phyloP scores from a whole-genome alignment of 805 yeast species.

The Yarrowia deformans region DNA sequence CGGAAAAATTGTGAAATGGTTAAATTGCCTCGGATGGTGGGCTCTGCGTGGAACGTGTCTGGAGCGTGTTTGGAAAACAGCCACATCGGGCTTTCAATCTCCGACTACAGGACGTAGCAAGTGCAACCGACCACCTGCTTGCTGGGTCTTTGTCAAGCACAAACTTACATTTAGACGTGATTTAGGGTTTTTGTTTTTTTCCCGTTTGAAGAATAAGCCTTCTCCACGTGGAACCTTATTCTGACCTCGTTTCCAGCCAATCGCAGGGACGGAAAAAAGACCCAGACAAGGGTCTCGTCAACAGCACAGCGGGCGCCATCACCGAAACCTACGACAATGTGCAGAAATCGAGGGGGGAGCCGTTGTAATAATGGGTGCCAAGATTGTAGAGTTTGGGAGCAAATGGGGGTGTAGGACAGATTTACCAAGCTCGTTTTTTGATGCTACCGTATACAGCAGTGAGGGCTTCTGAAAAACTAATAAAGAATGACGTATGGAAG shows the following conservation, averaged over 20 bases:
- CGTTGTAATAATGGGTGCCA: background rate
- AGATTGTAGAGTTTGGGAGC: background rate
- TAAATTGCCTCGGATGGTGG: too few relatives aligned
- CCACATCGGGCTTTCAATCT: background rate
- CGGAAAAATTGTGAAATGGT: too few relatives aligned
- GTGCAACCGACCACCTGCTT: constrained; percentile 3
- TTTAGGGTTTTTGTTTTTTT: too few relatives aligned
- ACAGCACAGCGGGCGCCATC: background rate
- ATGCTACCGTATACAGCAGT: too few relatives aligned
- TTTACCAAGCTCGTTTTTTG: too few relatives aligned
- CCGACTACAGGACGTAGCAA: background rate
- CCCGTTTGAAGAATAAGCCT: background rate
- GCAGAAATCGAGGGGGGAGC: background rate
- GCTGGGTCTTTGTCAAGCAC: too few relatives aligned
- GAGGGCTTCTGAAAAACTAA: too few relatives aligned
- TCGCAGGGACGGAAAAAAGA: too few relatives aligned
- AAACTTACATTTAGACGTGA: background rate
- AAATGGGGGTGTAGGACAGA: background rate
- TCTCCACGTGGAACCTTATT: background rate
- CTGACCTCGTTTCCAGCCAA: too few relatives aligned
- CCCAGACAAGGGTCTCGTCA: too few relatives aligned
- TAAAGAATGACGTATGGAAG: too few relatives aligned
- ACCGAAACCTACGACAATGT: constrained; percentile 2
- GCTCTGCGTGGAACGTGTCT: too few relatives aligned
- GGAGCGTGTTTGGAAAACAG: background rate